Conservation (phyloP, 495 filamentous ascomycete species). For the Aspergillus coremiiformis region DNA sequence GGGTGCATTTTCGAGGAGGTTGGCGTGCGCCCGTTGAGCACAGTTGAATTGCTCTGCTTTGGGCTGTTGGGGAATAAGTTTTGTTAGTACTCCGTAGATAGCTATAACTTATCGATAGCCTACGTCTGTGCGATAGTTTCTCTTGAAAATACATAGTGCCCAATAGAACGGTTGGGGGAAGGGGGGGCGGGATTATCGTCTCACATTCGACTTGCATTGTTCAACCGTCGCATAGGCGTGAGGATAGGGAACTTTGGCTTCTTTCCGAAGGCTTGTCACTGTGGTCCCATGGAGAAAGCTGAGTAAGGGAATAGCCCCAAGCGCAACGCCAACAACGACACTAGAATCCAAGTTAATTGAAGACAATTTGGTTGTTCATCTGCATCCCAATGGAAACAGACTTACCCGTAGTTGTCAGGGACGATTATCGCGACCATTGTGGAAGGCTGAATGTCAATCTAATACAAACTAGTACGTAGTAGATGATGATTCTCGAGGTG, state of each 20-base stretch:
- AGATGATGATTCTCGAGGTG: background rate
- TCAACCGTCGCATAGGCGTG: slow-evolving; percentile 55
- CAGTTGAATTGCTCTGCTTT: slow-evolving; percentile 51
- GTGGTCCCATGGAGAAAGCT: slow-evolving; percentile 50
- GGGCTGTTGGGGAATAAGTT: slow-evolving; percentile 21
- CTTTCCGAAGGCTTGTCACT: slow-evolving; percentile 41
- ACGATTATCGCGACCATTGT: slow-evolving; percentile 38
- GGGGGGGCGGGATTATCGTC: too few species aligned
- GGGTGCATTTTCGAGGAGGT: slow-evolving; percentile 61
- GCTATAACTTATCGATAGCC: too few species aligned
- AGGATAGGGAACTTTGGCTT: slow-evolving; percentile 53
- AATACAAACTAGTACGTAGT: too few species aligned
- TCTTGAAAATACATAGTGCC: background rate
- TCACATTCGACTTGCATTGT: slow-evolving; percentile 47
- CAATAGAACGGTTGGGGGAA: slow-evolving; percentile 28
- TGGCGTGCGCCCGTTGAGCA: slow-evolving; percentile 65
- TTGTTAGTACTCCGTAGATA: background rate
- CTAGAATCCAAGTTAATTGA: slow-evolving; percentile 19
- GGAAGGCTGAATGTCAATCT: too few species aligned
- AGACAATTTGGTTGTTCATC: background rate
- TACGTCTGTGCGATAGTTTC: background rate
- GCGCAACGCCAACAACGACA: slow-evolving; percentile 52
- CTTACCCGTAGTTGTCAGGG: slow-evolving; percentile 46
- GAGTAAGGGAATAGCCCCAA: slow-evolving; percentile 47
- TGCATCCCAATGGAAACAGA: background rate